phyloP scores from a whole-genome alignment of 495 filamentous ascomycete species.

The Thermochaetoides thermophila region DNA sequence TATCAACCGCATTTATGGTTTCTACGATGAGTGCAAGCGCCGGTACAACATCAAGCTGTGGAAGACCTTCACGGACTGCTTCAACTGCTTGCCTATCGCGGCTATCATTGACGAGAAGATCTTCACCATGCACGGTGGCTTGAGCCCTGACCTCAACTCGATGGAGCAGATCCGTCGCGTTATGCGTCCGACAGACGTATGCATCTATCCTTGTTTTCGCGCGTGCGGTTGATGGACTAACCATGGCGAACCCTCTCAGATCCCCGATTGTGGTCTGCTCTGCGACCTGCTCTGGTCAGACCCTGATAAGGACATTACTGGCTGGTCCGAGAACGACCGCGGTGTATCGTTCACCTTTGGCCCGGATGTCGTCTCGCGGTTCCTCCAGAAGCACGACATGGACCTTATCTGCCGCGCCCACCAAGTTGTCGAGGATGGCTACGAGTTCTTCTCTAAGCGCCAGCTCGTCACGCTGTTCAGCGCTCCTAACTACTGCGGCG shows the following conservation, averaged over 20 bases:
- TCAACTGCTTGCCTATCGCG: conserved; percentile 99
- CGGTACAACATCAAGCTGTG: conserved; percentile 99
- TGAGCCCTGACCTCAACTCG: conserved; percentile 95
- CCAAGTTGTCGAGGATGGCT: conserved; percentile 97
- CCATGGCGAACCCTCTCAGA: conserved; percentile 41
- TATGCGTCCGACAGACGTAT: conserved; percentile 97
- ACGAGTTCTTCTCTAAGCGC: conserved; percentile 98
- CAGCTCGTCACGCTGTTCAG: conserved; percentile 97
- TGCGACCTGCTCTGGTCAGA: conserved; percentile 98
- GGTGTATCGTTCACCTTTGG: conserved; percentile 99
- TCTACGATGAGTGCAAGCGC: conserved; percentile 99
- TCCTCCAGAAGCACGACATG: conserved; percentile 99
- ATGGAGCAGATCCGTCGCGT: conserved; percentile 99
- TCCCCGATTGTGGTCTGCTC: conserved; percentile 92
- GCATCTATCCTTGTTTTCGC: conserved; percentile 2
- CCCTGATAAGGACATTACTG: conserved; percentile 99
- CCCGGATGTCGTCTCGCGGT: conserved; percentile 95
- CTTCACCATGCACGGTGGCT: conserved; percentile 98
- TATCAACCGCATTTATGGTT: conserved; percentile 99
- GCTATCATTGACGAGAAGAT: conserved; percentile 99
- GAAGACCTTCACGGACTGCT: conserved; percentile 99
- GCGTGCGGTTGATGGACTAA: conserved; percentile 13
- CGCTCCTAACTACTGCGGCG: conserved; percentile 97
- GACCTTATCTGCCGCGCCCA: conserved; percentile 97
- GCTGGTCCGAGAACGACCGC: conserved; percentile 98